A percentile compares a stretch with the other conserved stretches of the same genome.
These are phyloP conservation scores for Lunasporangiospora selenospora DNA, from an alignment of 192 early-diverging fungal species.

Conservation along the genomic window DNA sequence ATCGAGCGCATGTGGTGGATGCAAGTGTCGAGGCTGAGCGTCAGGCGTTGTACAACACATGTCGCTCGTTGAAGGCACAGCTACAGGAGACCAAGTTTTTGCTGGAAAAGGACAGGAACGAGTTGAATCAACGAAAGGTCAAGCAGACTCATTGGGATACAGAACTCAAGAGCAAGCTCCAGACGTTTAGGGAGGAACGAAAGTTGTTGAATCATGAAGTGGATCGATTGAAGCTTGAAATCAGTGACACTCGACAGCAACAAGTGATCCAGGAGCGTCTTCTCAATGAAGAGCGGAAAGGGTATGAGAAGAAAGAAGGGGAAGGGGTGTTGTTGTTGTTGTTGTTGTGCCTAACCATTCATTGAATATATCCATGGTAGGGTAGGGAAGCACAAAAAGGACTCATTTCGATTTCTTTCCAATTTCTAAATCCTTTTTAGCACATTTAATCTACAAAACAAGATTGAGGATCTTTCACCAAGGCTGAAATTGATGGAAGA, in stretches of 20 bases:
- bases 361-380: slow-evolving; percentile 1
- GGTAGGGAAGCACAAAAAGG: neutral
- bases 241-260: slow-evolving; percentile 46
- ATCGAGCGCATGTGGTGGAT: slow-evolving; percentile 63
- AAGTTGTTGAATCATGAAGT: slow-evolving; percentile 53
- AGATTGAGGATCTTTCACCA: slow-evolving; percentile 52
- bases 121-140: slow-evolving; percentile 51
- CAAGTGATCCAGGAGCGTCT: slow-evolving; percentile 31
- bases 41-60: slow-evolving; percentile 59
- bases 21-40: slow-evolving; percentile 59
- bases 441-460: slow-evolving; percentile 53
- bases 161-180: slow-evolving; percentile 54
- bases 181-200: slow-evolving; percentile 54
- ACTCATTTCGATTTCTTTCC: neutral
- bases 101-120: slow-evolving; percentile 54
- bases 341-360: neutral
- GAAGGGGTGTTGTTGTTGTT: neutral
- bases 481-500: slow-evolving; percentile 54
- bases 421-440: slow-evolving; percentile 23
- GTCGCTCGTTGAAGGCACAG: slow-evolving; percentile 52
- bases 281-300: slow-evolving; percentile 36
- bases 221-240: slow-evolving; percentile 45
- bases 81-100: slow-evolving; percentile 48
- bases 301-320: slow-evolving; percentile 31
- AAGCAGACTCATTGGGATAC: slow-evolving; percentile 65